These are phyloP conservation scores for Starmerella etchellsii DNA, from an alignment of 805 yeast species.

Conservation along the genomic window DNA sequence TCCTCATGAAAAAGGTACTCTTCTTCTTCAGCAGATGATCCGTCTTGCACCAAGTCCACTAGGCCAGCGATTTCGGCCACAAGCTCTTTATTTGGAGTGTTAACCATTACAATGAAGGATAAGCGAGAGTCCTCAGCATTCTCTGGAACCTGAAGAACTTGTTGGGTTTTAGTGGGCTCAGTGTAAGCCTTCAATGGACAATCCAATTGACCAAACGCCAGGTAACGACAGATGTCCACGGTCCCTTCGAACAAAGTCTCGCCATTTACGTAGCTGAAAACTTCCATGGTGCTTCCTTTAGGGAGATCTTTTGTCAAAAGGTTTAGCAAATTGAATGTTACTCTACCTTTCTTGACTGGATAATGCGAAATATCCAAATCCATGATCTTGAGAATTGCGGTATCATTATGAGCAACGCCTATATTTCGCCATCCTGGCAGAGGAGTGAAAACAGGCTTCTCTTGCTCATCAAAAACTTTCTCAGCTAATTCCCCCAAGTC, in stretches of 20 bases:
- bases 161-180: slow-evolving; percentile 10
- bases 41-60: slow-evolving; percentile 14
- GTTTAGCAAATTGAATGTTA: slow-evolving; percentile 19
- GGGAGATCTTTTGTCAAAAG: slow-evolving; percentile 20
- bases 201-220: slow-evolving; percentile 19
- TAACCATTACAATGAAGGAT: slow-evolving; percentile 23
- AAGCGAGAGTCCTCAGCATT: slow-evolving; percentile 22
- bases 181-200: slow-evolving; percentile 22
- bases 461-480: slow-evolving; percentile 10
- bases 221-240: slow-evolving; percentile 22
- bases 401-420: slow-evolving; percentile 20
- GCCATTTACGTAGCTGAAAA: slow-evolving; percentile 17
- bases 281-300: slow-evolving; percentile 16
- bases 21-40: background rate
- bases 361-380: slow-evolving; percentile 20
- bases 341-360: slow-evolving; percentile 24
- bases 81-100: slow-evolving; percentile 16
- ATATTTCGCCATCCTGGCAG: slow-evolving; percentile 11
- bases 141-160: slow-evolving; percentile 23
- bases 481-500: slow-evolving; percentile 11
- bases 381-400: slow-evolving; percentile 20
- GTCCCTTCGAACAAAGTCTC: slow-evolving; percentile 16
- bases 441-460: slow-evolving; percentile 11
- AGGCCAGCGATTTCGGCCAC: slow-evolving; percentile 20
- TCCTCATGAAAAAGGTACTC: too few relatives aligned